Percentiles rank a stretch among this genome's conserved stretches.
Conservation (phyloP, 2,329 filamentous ascomycete species). For the Zalaria sp. region DNA sequence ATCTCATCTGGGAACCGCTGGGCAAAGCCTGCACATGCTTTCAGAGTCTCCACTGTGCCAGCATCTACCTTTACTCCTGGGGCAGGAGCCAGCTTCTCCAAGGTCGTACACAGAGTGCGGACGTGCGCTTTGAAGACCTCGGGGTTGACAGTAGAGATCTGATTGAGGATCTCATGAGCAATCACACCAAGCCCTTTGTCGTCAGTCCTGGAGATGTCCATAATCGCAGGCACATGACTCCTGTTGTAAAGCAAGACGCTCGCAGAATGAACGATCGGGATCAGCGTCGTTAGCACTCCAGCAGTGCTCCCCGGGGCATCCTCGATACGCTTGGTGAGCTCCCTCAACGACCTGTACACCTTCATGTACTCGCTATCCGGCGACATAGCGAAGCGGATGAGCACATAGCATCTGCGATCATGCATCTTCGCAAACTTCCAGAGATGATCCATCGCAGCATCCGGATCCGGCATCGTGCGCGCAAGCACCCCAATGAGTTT, state of each 20-base stretch:
- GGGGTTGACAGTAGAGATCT: slow-evolving; percentile 80
- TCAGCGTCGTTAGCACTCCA: slow-evolving; percentile 63
- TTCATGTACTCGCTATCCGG: slow-evolving; percentile 85
- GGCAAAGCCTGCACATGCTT: slow-evolving; percentile 85
- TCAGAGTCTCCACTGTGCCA: slow-evolving; percentile 75
- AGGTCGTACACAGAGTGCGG: slow-evolving; percentile 74
- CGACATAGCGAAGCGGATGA: slow-evolving; percentile 73
- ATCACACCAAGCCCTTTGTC: slow-evolving; percentile 62
- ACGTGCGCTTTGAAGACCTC: slow-evolving; percentile 88
- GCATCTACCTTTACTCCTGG: slow-evolving; percentile 53
- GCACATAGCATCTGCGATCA: slow-evolving; percentile 77
- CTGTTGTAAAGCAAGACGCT: slow-evolving; percentile 83
- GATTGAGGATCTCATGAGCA: slow-evolving; percentile 79
- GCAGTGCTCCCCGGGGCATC: slow-evolving; percentile 43
- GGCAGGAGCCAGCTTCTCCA: slow-evolving; percentile 67
- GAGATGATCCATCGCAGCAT: slow-evolving; percentile 60
- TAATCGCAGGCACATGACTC: slow-evolving; percentile 81
- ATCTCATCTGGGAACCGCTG: slow-evolving; percentile 75
- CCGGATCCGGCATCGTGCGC: slow-evolving; percentile 61
- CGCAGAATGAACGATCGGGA: slow-evolving; percentile 69
- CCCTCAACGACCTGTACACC: slow-evolving; percentile 77
- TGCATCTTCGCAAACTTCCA: slow-evolving; percentile 85
- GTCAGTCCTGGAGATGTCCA: slow-evolving; percentile 74
- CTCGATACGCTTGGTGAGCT: slow-evolving; percentile 71
- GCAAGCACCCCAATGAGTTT: slow-evolving; percentile 60